These are phyloP conservation scores for Ganoderma lucidum DNA, from an alignment of 1,284 basidiomycete species.

Conservation along the genomic window DNA sequence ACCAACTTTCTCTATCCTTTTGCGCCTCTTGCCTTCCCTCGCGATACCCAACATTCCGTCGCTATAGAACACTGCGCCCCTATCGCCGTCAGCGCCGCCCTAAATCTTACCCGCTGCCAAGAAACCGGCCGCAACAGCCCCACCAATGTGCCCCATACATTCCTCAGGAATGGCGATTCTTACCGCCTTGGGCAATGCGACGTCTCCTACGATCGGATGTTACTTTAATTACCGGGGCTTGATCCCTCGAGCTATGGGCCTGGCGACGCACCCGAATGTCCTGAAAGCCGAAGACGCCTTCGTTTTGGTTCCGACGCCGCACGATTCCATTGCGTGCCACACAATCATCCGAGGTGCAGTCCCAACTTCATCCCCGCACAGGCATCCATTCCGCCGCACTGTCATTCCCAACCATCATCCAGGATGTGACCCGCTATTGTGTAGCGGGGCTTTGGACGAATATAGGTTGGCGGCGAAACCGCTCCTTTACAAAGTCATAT, in stretches of 20 bases:
- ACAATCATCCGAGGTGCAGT: constrained; percentile 13
- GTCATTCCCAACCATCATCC: not conserved
- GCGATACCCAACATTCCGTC: not conserved
- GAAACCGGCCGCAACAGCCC: not conserved
- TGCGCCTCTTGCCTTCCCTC: not conserved
- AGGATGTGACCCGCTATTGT: constrained; percentile 8
- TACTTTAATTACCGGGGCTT: constrained; percentile 15
- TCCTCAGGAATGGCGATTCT: constrained; percentile 2
- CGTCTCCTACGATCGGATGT: constrained; percentile 6
- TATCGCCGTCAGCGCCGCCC: not conserved
- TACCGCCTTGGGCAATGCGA: not conserved
- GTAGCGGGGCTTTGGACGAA: not conserved
- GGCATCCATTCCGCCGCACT: constrained; percentile 6
- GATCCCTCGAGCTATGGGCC: constrained; percentile 5
- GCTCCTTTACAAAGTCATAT: constrained; percentile 19
- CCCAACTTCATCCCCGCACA: not conserved
- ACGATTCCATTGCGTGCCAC: constrained; percentile 16
- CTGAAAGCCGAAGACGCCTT: constrained; percentile 11
- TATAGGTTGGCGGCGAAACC: not conserved
- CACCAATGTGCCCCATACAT: constrained; percentile 9
- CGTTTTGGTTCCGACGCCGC: constrained; percentile 13
- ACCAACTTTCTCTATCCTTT: not conserved
- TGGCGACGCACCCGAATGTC: constrained; percentile 2
- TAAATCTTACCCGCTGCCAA: not conserved
- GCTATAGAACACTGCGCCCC: not conserved